phyloP scores from a whole-genome alignment of 2,329 filamentous ascomycete species.

The Ophiostoma ips region DNA sequence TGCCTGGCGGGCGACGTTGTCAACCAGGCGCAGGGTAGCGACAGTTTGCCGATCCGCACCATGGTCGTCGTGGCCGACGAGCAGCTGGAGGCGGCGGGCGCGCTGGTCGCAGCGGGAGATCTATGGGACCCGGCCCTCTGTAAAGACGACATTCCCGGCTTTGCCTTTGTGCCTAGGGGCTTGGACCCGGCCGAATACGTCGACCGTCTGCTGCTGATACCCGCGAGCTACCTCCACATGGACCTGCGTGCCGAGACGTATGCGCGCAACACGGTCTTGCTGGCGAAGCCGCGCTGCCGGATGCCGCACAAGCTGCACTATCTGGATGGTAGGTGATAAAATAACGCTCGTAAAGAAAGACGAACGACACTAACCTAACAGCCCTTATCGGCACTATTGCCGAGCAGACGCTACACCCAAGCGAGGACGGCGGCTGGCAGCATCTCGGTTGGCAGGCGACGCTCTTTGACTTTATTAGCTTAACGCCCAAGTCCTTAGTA shows the following conservation, averaged over 20 bases:
- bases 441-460: neutral
- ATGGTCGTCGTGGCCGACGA: neutral
- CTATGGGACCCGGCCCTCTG: neutral
- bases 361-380: neutral
- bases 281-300: neutral
- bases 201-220: neutral
- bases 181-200: neutral
- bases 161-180: neutral
- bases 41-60: neutral
- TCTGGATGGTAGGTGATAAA: neutral
- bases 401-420: neutral
- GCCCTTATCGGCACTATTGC: neutral
- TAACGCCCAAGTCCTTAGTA: neutral
- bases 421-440: no score
- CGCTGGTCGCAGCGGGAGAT: neutral
- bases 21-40: neutral
- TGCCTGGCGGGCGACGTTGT: neutral
- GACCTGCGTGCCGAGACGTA: neutral
- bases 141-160: neutral
- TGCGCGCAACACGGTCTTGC: neutral
- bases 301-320: neutral
- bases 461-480: neutral
- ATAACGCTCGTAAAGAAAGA: no score
- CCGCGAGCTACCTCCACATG: neutral
- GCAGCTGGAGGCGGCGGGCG: neutral